These are phyloP conservation scores for Penicillium vulpinum DNA, from an alignment of 2,329 filamentous ascomycete genomes.

Conservation along the genomic window DNA sequence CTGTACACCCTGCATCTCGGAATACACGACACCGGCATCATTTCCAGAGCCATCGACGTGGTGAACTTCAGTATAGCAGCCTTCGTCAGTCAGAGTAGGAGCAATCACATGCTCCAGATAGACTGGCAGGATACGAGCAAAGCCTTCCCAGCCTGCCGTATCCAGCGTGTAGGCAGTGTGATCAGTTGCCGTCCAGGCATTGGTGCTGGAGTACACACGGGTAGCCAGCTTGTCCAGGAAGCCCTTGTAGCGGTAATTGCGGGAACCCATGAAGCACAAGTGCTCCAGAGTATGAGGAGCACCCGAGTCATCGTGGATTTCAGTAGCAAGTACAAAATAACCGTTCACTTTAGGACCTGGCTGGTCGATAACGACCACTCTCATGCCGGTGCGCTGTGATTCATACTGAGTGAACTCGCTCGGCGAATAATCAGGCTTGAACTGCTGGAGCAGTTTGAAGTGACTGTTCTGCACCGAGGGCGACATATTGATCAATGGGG, in stretches of 20 bases:
- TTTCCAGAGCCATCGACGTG: slow-evolving; percentile 92
- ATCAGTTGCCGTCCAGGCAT: slow-evolving; percentile 95
- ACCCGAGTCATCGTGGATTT: slow-evolving; percentile 96
- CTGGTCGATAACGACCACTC: slow-evolving; percentile 86
- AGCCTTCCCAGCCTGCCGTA: slow-evolving; percentile 95
- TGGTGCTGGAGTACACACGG: slow-evolving; percentile 88
- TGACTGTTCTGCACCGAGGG: slow-evolving; percentile 52
- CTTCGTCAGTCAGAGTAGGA: slow-evolving; percentile 88
- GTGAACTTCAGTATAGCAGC: slow-evolving; percentile 92
- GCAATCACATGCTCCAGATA: slow-evolving; percentile 93
- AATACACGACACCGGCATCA: slow-evolving; percentile 96
- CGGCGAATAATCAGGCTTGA: slow-evolving; percentile 86
- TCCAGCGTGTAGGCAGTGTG: slow-evolving; percentile 96
- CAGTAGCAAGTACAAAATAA: slow-evolving; percentile 92
- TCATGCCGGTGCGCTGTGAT: slow-evolving; percentile 90
- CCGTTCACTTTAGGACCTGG: slow-evolving; percentile 93
- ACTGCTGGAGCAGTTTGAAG: slow-evolving; percentile 82
- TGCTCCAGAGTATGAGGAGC: slow-evolving; percentile 86
- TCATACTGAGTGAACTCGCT: slow-evolving; percentile 92
- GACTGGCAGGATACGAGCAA: slow-evolving; percentile 88
- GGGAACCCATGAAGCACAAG: slow-evolving; percentile 85
- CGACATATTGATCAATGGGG: slow-evolving; percentile 54
- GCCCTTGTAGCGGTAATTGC: slow-evolving; percentile 90
- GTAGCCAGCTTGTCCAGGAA: slow-evolving; percentile 92
- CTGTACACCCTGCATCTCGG: slow-evolving; percentile 96